Base-by-base conservation (phyloP, 345 rosid genomes). In the Erysimum cheiranthoides region DNA sequence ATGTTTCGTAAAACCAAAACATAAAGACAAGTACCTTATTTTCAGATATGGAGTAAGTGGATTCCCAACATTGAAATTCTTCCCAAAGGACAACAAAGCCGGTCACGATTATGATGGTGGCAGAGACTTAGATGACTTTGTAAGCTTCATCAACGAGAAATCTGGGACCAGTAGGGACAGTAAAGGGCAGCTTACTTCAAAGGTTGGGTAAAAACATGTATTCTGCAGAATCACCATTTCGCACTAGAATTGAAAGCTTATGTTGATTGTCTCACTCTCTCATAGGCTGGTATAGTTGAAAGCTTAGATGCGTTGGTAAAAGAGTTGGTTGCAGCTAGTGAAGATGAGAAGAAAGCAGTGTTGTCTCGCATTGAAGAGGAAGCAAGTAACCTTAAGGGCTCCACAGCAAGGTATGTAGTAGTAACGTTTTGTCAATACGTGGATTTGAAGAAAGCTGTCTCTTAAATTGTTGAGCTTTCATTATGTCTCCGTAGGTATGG, bases 41-140 rank as follows among this genome's bases (percentile, higher is more conserved):
- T 73, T 54, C 82, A 95, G 97, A 85, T 89, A 80, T 61, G 99
- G 92, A 75, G 91, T 93, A 45, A 93, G 94, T 73, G 99, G 97
- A 54, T 93, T 28, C 85, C 99, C 99, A 66, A 93, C 97, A 27
- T 58, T 96, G 75, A 96, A 90, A 70, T 93, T 91, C 81, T 96
- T 96, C 72, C 96, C 99, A 8, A 89, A 85, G 76, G 81, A 86
- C 81, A 93, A 93, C 86, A 93, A 91, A 87, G 98, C 84, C 36
- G 99, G 99, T 57, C 94, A 91, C 75, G 97, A 92, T 10, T 96
- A 93, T 57, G 96, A 86, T 3, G 98, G 94, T 11, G 97, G 97
- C 42, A 85, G 98, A 81, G 97, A 91, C 73, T 70, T 96, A 45
- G 98, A 88, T 32, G 97, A 91, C 81, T 93, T 96, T 73, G 98